Base-by-base conservation (phyloP, 805 yeast genomes). In the Myxozyma sirexii region DNA sequence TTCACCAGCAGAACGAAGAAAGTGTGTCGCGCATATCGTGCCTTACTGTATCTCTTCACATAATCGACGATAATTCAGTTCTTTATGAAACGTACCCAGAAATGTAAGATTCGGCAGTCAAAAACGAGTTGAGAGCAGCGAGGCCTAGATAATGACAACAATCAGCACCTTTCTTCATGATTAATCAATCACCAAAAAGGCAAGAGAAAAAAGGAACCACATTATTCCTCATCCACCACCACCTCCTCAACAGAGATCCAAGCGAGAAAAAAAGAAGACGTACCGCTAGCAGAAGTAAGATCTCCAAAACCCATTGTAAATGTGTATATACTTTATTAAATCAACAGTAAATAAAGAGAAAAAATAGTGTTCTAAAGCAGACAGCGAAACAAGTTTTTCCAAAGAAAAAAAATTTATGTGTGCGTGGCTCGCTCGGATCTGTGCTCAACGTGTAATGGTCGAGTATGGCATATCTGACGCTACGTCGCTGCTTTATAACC, bases 11-110 rank as follows among this genome's bases (percentile, higher is more conserved):
- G 33, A 12, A 23, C 4, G 31, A 4, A 27, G 15, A n/a, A 27
- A 27, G n/a, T n/a, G n/a, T n/a, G n/a, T n/a, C n/a, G n/a, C n/a
- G n/a, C n/a, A 19, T 38, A 35, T 37, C 19, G n/a, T 43, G 29
- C 31, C n/a, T 17, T 19, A 10, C 8, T 15, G 21, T 10, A 21
- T 38, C 42, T 38, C 19, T n/a, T 38, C 42, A 38, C 42, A 29
- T 17, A 17, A 38, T 38, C 42, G 19, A n/a, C n/a, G n/a, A 38
- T 19, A 17, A 13, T 10, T 38, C 17, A 38, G n/a, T n/a, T n/a
- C n/a, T n/a, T n/a, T n/a, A n/a, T 37, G 46, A 15, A 17, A 54
- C 54, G 79, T 87, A 90, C 96, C 97, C 97, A 79, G 89, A 92
- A 72, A 61, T 54, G 50, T 59, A 61, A 44, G 59, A 53, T 55